These are phyloP conservation scores for Fusarium sp. DNA, from an alignment of 2,329 filamentous ascomycete genomes.

Conservation along the genomic window DNA sequence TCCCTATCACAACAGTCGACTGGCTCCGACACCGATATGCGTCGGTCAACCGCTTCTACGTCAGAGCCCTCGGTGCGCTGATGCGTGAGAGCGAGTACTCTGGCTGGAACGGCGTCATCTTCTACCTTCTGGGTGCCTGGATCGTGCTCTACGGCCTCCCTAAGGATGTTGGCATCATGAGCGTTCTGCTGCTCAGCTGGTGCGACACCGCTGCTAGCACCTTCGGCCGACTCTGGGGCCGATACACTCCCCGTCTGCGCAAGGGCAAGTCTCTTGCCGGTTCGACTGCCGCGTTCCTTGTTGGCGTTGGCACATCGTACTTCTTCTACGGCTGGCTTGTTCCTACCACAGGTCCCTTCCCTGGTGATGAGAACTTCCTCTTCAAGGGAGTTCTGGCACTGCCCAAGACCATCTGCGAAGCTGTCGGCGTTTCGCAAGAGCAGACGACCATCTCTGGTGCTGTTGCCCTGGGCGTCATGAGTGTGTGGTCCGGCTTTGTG, in stretches of 20 bases:
- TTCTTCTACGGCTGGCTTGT: conserved; percentile 91
- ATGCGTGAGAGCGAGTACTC: conserved; percentile 98
- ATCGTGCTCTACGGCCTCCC: conserved; percentile 86
- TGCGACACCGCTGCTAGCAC: conserved; percentile 98
- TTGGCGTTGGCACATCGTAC: conserved; percentile 84
- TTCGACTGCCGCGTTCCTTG: conserved; percentile 83
- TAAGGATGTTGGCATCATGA: conserved; percentile 92
- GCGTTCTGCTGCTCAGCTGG: conserved; percentile 92
- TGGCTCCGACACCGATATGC: conserved; percentile 85
- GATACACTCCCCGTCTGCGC: conserved; percentile 87
- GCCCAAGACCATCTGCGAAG: conserved; percentile 68
- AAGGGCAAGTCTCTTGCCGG: conserved; percentile 93
- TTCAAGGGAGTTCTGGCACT: conserved; percentile 83
- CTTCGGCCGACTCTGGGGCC: conserved; percentile 89
- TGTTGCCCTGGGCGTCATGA: conserved; percentile 82
- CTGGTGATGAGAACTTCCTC: conserved; percentile 78
- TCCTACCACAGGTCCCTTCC: conserved; percentile 74
- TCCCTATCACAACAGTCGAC: conserved; percentile 88
- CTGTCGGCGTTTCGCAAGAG: conserved; percentile 70
- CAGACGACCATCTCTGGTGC: conserved; percentile 75
- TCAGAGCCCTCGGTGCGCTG: conserved; percentile 83
- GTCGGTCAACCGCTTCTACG: conserved; percentile 88
- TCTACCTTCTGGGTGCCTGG: conserved; percentile 93
- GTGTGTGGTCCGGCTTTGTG: conserved; percentile 87
- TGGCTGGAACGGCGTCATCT: conserved; percentile 97